Evolutionary conservation across 2,329 filamentous ascomycete species (phyloP), one percentile per base, ranked within the genome.

Genomic region (Hymenoscyphus repandus): DNA sequence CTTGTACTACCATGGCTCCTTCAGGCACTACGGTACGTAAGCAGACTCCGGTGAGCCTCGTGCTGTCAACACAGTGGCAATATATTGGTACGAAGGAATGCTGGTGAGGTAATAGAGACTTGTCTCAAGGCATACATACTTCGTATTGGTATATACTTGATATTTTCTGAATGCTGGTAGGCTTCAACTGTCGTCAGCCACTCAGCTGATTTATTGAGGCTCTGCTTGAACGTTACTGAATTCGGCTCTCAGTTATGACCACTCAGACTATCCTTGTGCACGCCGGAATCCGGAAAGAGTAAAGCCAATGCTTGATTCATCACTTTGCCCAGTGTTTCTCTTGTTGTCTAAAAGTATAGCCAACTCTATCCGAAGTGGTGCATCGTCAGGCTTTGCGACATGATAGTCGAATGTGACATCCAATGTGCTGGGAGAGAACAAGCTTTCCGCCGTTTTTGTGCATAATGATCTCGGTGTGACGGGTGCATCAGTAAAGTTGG

Each of bases 181-280:
- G 34, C 34, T 5, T 11, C 34, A 37, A 37, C 12, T 33, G 12
- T 22, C 18, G 17, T n/a, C 33, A 17, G n/a, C 38, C 38, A 37
- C 44, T 46, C 44, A 46, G 44, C 44, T 46, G 32, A 36, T 18
- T 13, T 46, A 31, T 27, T 46, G 44, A 17, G 44, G 44, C 44
- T 46, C 44, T 38, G 44, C 31, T 37, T 17, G 22, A 4, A 4
- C 22, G 4, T 7, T 27, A 27, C 4, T 27, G 7, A 37, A 4
- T 40, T 17, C 38, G 17, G 15, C 12, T 4, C 34, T 11, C 5
- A 37, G 3, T 37, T 3, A 11, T 4, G 34, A 37, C 34, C 34
- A 13, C 34, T 13, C 4, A 13, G 15, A 4, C 4, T 11, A 13
- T 37, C 15, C 34, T 37, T 37, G 34, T 5, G 34, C 34, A 37